Percentiles rank a stretch among this genome's conserved stretches.
Conservation (phyloP, 371 early-diverging fungal species). For the Basidiobolus meristosporus region DNA sequence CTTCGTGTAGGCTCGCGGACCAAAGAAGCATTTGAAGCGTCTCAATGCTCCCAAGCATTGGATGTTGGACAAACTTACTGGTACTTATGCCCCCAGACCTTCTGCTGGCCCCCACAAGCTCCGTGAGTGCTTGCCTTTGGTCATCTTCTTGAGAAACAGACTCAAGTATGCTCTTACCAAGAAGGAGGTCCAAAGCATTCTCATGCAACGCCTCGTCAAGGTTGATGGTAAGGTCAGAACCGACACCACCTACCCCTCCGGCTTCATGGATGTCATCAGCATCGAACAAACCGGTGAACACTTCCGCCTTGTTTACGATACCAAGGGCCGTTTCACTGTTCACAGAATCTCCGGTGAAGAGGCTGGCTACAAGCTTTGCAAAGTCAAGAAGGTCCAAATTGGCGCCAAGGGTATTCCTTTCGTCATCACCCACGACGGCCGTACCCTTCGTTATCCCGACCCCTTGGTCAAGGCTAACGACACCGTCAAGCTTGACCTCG, state of each 20-base stretch:
- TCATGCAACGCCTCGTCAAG: too few species aligned
- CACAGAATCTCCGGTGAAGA: constrained; percentile 98
- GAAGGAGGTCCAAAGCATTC: too few species aligned
- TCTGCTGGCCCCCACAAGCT: constrained; percentile 98
- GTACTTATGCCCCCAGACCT: constrained; percentile 96
- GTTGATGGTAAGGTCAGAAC: too few species aligned
- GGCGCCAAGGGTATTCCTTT: constrained; percentile 92
- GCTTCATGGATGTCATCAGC: too few species aligned
- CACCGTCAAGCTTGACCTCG: constrained; percentile 94
- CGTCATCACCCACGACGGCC: too few species aligned
- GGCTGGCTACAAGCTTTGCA: constrained; percentile 98
- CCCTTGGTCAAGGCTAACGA: too few species aligned
- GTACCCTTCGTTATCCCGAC: too few species aligned
- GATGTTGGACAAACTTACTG: constrained; percentile 99
- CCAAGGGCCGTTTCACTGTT: constrained; percentile 98
- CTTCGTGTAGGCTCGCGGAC: constrained; percentile 98
- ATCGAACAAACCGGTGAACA: too few species aligned
- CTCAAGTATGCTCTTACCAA: constrained; percentile 97
- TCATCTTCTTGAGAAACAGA: constrained; percentile 97
- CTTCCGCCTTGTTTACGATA: too few species aligned
- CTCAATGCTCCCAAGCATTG: constrained; percentile 98
- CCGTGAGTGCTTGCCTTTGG: constrained; percentile 96
- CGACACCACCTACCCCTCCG: too few species aligned
- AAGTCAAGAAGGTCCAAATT: constrained; percentile 88
- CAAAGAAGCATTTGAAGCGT: constrained; percentile 99